These are phyloP conservation scores for Petunia hybrid DNA, from an alignment of 305 asterid species.

Conservation along the genomic window DNA sequence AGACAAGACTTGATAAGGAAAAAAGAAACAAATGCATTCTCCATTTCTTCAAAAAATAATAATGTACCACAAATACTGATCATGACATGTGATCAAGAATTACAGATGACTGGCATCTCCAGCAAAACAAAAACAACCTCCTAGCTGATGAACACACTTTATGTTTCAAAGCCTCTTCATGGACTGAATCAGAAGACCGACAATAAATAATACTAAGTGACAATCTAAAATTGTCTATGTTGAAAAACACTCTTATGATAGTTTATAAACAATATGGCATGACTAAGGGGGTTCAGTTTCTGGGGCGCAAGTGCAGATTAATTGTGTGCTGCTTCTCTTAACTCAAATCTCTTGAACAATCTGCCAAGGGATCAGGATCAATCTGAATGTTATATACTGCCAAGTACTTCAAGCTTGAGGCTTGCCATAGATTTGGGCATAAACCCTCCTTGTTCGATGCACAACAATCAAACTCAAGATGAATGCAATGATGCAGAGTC, in stretches of 20 bases:
- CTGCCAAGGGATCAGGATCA: constrained; percentile 32
- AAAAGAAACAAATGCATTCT: background rate
- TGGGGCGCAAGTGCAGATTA: background rate
- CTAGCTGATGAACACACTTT: background rate
- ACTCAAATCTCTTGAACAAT: background rate
- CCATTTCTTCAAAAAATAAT: background rate
- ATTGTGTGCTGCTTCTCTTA: background rate
- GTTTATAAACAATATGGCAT: background rate
- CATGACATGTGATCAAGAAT: constrained; percentile 2
- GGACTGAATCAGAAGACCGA: background rate
- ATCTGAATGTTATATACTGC: background rate
- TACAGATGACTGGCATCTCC: constrained; percentile 17
- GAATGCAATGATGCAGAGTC: constrained; percentile 45
- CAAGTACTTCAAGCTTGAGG: constrained; percentile 32
- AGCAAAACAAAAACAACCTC: constrained; percentile 22
- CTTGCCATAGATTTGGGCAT: constrained; percentile 44
- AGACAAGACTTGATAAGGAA: background rate
- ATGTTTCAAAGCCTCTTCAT: background rate
- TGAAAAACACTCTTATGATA: background rate
- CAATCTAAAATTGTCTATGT: background rate
- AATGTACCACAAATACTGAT: constrained; percentile 8
- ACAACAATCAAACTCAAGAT: constrained; percentile 49
- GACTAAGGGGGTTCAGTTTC: background rate
- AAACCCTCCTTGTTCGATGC: constrained; percentile 51
- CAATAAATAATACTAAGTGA: background rate